phyloP scores from a whole-genome alignment of 2,329 filamentous ascomycete genomes.

The Cladosporium sp. region DNA sequence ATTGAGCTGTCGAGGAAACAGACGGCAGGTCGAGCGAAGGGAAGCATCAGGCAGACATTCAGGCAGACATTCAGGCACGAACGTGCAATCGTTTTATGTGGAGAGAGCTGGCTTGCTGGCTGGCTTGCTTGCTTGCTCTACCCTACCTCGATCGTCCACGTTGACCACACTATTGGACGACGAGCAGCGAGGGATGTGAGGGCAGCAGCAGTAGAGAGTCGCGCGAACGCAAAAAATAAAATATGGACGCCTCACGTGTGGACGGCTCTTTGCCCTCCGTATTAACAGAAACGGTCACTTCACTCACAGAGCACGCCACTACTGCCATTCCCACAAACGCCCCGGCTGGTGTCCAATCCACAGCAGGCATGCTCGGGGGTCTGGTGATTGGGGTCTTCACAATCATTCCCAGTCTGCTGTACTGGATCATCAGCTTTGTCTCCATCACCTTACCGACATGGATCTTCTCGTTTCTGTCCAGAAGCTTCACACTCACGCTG shows the following conservation, averaged over 20 bases:
- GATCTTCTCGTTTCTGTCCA: conserved; percentile 85
- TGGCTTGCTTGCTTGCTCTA: no score
- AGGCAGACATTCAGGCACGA: no score
- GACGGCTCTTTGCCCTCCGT: conserved; percentile 4
- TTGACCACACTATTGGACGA: conserved; percentile 10
- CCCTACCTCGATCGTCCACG: no score
- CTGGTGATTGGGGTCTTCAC: conserved; percentile 32
- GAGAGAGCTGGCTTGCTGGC: neutral
- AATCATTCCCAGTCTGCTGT: conserved; percentile 56
- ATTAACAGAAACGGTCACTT: conserved; percentile 5
- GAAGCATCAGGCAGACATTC: neutral
- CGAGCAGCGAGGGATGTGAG: neutral
- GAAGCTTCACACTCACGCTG: conserved; percentile 95
- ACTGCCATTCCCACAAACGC: neutral
- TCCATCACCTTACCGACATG: conserved; percentile 88
- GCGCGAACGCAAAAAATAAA: neutral
- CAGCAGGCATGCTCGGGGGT: conserved; percentile 30
- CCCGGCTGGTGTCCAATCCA: conserved; percentile 11
- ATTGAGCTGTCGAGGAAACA: neutral
- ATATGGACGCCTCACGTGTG: conserved; percentile 7
- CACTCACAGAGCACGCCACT: conserved; percentile 1
- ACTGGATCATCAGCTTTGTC: conserved; percentile 78
- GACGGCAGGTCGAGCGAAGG: neutral
- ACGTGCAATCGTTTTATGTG: no score
- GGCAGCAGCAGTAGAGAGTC: neutral